These are phyloP conservation scores for Fusarium veterinarium DNA, from an alignment of 2,329 filamentous ascomycete genomes.

Conservation along the genomic window DNA sequence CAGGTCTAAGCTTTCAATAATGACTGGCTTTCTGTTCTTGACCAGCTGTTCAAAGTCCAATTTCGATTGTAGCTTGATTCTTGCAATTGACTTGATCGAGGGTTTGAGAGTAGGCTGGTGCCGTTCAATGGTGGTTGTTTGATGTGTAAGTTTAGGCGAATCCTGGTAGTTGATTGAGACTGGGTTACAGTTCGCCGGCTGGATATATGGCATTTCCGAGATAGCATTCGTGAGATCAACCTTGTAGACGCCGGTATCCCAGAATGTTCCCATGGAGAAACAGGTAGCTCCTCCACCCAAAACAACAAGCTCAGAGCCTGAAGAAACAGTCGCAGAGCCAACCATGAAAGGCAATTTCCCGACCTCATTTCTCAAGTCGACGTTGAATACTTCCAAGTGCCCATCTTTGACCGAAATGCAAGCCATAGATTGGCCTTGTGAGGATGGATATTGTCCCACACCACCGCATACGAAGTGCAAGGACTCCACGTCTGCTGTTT, in stretches of 20 bases:
- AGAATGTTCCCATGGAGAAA: slow-evolving; percentile 90
- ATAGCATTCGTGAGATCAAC: slow-evolving; percentile 44
- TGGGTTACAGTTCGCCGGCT: neutral
- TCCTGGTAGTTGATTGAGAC: slow-evolving; percentile 38
- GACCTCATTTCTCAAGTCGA: neutral
- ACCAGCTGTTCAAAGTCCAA: slow-evolving; percentile 72
- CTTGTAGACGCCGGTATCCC: slow-evolving; percentile 73
- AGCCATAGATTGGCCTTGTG: slow-evolving; percentile 46
- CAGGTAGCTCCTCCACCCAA: slow-evolving; percentile 87
- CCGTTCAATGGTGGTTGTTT: slow-evolving; percentile 4
- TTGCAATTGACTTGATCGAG: slow-evolving; percentile 56
- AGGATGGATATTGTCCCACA: slow-evolving; percentile 43
- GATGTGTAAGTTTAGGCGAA: slow-evolving; percentile 44
- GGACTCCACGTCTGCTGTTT: slow-evolving; percentile 37
- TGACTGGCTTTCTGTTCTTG: slow-evolving; percentile 61
- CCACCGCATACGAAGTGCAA: slow-evolving; percentile 49
- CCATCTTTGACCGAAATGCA: slow-evolving; percentile 47
- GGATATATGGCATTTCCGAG: neutral
- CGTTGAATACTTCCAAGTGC: slow-evolving; percentile 11
- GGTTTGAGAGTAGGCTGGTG: slow-evolving; percentile 18
- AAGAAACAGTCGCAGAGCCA: slow-evolving; percentile 69
- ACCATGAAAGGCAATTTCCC: slow-evolving; percentile 70
- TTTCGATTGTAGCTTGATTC: slow-evolving; percentile 61
- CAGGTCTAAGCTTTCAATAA: slow-evolving; percentile 74
- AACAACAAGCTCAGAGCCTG: slow-evolving; percentile 67